Conservation (phyloP, 208 protist genomes). For the Porcisia hertigi region DNA sequence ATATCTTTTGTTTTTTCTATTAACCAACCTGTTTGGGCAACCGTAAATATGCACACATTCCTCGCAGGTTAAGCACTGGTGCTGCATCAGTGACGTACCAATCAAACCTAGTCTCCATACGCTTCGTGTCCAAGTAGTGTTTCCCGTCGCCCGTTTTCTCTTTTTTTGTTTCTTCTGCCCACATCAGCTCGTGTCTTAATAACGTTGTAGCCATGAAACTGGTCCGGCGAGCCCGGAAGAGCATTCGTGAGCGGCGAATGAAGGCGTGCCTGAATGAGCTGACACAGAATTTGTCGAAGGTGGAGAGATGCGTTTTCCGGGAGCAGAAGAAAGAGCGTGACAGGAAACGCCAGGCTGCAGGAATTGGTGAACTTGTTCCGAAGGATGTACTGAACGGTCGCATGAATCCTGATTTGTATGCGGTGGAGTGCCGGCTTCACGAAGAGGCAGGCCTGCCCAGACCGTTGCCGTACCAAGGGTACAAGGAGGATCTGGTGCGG, state of each 20-base stretch:
- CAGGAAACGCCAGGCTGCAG: constrained; percentile 30
- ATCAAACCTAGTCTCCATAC: too few relatives aligned
- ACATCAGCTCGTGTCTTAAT: neutral
- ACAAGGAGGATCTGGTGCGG: constrained; percentile 33
- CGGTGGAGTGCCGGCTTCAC: constrained; percentile 85
- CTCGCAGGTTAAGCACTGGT: neutral
- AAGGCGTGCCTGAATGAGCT: constrained; percentile 87
- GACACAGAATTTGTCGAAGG: constrained; percentile 76
- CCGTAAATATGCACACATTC: neutral
- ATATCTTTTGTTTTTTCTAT: too few relatives aligned
- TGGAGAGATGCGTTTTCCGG: constrained; percentile 78
- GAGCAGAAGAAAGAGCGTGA: constrained; percentile 58
- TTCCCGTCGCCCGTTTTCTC: neutral
- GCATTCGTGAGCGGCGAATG: constrained; percentile 87
- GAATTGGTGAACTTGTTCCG: constrained; percentile 41
- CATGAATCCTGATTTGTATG: constrained; percentile 83
- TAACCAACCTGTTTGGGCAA: neutral
- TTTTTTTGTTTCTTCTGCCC: neutral
- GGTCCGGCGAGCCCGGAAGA: constrained; percentile 84
- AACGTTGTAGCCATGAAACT: constrained; percentile 67
- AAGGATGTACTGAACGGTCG: constrained; percentile 55
- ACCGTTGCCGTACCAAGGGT: constrained; percentile 69
- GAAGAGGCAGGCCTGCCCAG: constrained; percentile 68
- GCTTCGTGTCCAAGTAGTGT: neutral
- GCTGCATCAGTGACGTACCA: neutral